phyloP scores from a whole-genome alignment of 2,329 filamentous ascomycete species.

The Beauveria sp. region DNA sequence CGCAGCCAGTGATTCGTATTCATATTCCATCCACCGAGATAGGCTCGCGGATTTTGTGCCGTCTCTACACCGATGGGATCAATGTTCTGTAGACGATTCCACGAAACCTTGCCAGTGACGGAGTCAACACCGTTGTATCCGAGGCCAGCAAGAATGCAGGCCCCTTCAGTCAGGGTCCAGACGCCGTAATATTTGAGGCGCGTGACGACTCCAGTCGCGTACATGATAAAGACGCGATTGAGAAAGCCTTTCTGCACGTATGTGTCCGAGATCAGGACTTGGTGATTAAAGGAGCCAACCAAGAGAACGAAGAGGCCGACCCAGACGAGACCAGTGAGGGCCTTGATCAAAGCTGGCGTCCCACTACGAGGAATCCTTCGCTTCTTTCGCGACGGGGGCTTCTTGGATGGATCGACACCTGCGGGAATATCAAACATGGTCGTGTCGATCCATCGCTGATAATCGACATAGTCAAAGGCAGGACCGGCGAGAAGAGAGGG shows the following conservation, averaged over 20 bases:
- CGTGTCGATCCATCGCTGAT: constrained; percentile 84
- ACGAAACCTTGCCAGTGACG: constrained; percentile 74
- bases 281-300: constrained; percentile 56
- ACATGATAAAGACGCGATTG: constrained; percentile 67
- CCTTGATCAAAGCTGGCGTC: constrained; percentile 74
- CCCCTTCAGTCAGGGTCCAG: constrained; percentile 86
- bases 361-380: constrained; percentile 88
- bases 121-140: constrained; percentile 92
- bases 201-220: constrained; percentile 75
- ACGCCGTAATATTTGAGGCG: constrained; percentile 95
- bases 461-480: constrained; percentile 91
- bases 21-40: constrained; percentile 93
- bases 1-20: constrained; percentile 96
- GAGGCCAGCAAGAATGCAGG: constrained; percentile 87
- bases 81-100: constrained; percentile 85
- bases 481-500: constrained; percentile 83
- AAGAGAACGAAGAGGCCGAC: constrained; percentile 71
- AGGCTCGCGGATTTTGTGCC: constrained; percentile 88
- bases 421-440: constrained; percentile 86
- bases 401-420: constrained; percentile 75
- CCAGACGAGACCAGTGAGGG: constrained; percentile 66
- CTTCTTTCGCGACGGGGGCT: constrained; percentile 78
- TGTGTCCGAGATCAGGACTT: constrained; percentile 54
- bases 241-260: constrained; percentile 63
- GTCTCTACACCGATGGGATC: constrained; percentile 77